Evolutionary conservation across 2,329 filamentous ascomycete species (phyloP).

Genomic region (Aschersonia sp.): DNA sequence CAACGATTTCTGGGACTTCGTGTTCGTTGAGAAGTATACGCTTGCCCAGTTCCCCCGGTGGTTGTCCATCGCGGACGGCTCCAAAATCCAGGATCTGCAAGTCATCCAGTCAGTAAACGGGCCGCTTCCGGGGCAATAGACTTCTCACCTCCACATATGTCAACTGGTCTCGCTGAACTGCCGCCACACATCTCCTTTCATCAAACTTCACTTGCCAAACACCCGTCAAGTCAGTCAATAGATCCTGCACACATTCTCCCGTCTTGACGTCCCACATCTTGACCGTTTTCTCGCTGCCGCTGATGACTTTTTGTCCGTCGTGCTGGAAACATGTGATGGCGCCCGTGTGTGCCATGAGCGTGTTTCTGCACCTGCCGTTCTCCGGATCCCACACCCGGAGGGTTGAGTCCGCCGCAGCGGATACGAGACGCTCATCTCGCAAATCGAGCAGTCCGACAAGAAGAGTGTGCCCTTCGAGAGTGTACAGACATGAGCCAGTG

Average conservation of each 20-base stretch:
- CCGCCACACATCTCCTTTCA: constrained; percentile 84
- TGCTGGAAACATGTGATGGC: constrained; percentile 99
- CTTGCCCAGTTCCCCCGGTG: constrained; percentile 60
- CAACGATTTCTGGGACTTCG: constrained; percentile 35
- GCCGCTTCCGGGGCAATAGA: background rate
- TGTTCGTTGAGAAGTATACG: constrained; percentile 53
- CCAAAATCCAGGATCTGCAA: constrained; percentile 92
- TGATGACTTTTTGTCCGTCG: constrained; percentile 91
- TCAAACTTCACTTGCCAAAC: constrained; percentile 99
- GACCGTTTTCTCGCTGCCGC: constrained; percentile 83
- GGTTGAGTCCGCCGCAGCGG: constrained; percentile 88
- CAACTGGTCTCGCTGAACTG: constrained; percentile 80
- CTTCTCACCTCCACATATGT: constrained; percentile 84
- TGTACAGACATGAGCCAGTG: constrained; percentile 72
- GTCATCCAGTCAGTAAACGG: background rate
- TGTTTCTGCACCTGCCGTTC: constrained; percentile 77
- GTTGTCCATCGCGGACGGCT: constrained; percentile 75
- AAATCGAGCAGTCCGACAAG: constrained; percentile 87
- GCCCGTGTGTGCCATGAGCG: constrained; percentile 82
- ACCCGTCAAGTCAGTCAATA: constrained; percentile 85
- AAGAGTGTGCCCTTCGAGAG: constrained; percentile 81
- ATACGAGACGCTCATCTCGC: constrained; percentile 78
- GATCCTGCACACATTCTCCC: constrained; percentile 82
- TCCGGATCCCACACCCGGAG: constrained; percentile 95
- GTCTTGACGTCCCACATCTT: constrained; percentile 98